A percentile compares a stretch with the other conserved stretches of the same genome.
Conservation (phyloP, 495 filamentous ascomycete genomes). For the Bacidia rubella region DNA sequence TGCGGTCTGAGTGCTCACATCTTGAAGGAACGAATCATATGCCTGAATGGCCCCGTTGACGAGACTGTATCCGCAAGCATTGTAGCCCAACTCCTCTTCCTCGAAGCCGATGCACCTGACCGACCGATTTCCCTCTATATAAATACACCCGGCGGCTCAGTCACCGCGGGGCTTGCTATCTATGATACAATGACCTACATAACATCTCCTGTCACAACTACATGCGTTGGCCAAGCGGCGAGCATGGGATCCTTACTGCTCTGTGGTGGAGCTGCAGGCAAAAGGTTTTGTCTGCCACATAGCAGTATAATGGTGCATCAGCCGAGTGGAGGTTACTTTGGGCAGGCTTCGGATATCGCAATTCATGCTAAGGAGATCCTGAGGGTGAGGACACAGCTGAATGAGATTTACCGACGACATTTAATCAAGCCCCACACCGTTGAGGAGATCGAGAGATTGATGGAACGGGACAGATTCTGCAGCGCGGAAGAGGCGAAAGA, state of each 20-base stretch:
- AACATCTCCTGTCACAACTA: conserved; percentile 76
- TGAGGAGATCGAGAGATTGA: conserved; percentile 78
- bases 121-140: conserved; percentile 96
- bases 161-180: conserved; percentile 87
- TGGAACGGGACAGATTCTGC: conserved; percentile 95
- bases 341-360: conserved; percentile 82
- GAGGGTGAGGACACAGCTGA: conserved; percentile 68
- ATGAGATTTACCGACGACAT: conserved; percentile 79
- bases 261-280: conserved; percentile 71
- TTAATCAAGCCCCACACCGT: conserved; percentile 62
- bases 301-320: conserved; percentile 95
- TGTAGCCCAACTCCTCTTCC: conserved; percentile 91
- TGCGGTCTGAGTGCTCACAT: neutral
- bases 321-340: conserved; percentile 78
- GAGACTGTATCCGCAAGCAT: conserved; percentile 78
- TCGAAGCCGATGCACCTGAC: conserved; percentile 89
- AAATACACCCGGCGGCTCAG: conserved; percentile 90
- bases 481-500: conserved; percentile 76
- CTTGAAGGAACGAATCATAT: conserved; percentile 78
- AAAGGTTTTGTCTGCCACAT: conserved; percentile 80
- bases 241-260: conserved; percentile 88
- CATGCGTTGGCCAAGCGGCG: conserved; percentile 88
- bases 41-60: conserved; percentile 84
- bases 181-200: conserved; percentile 99
- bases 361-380: conserved; percentile 97